phyloP scores from a whole-genome alignment of 2,329 filamentous ascomycete species.

The Penicillium psychrosexuale region DNA sequence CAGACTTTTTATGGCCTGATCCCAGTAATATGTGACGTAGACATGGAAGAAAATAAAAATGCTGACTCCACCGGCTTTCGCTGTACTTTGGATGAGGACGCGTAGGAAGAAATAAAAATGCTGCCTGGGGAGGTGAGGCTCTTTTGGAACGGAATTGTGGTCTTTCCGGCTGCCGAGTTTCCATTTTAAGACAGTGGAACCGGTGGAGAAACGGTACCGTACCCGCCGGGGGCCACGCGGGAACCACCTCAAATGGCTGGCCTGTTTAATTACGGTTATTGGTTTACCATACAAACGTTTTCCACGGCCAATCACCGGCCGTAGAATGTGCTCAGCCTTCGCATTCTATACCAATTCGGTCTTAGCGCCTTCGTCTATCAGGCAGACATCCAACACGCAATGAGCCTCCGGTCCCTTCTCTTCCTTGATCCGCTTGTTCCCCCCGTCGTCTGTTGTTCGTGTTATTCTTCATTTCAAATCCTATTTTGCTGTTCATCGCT shows the following conservation, averaged over 20 bases:
- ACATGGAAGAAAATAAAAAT: background rate
- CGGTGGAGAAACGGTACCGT: constrained; percentile 5
- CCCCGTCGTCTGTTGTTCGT: constrained; percentile 1
- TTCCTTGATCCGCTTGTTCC: constrained; percentile 15
- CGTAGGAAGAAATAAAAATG: background rate
- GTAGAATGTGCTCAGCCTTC: constrained; percentile 21
- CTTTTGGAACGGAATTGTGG: background rate
- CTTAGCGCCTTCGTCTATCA: constrained; percentile 35
- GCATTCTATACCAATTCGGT: constrained; percentile 19
- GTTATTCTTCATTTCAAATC: constrained; percentile 17
- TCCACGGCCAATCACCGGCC: constrained; percentile 11
- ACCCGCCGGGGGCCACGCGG: background rate
- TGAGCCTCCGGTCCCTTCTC: constrained; percentile 22
- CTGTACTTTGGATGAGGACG: background rate
- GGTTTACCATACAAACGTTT: background rate
- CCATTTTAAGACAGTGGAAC: constrained; percentile 12
- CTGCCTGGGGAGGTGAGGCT: constrained; percentile 6
- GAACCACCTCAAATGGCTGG: background rate
- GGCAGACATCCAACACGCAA: constrained; percentile 38
- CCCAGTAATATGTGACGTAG: background rate
- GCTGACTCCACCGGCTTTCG: background rate
- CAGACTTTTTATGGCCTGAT: background rate
- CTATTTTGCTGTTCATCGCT: background rate
- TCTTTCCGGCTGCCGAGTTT: constrained; percentile 4
- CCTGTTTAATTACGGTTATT: background rate